phyloP scores from a whole-genome alignment of 352 stramenopile genomes.

The Globisporangium yorkense region DNA sequence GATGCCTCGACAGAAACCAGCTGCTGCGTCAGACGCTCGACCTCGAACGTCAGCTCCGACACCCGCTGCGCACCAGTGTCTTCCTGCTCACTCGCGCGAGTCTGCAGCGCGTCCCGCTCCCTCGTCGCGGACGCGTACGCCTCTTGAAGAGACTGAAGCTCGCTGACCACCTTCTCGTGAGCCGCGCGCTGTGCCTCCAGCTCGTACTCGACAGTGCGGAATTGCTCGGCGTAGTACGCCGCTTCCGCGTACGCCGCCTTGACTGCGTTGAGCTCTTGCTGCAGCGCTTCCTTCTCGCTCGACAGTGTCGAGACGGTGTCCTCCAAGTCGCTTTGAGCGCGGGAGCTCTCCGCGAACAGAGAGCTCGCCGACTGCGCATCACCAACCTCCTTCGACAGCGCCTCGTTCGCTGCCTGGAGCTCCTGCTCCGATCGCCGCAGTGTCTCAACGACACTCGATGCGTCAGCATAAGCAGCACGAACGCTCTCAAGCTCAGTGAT shows the following conservation, averaged over 20 bases:
- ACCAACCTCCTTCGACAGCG: slow-evolving; percentile 24
- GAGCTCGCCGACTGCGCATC: slow-evolving; percentile 23
- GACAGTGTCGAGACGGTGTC: slow-evolving; percentile 8
- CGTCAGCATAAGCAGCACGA: slow-evolving; percentile 2
- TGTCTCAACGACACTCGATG: background rate
- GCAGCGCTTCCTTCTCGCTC: slow-evolving; percentile 14
- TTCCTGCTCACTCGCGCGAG: background rate
- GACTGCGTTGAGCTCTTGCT: slow-evolving; percentile 34
- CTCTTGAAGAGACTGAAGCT: slow-evolving; percentile 3
- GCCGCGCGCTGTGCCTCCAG: slow-evolving; percentile 13
- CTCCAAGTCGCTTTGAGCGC: slow-evolving; percentile 10
- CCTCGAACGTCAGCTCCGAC: slow-evolving; percentile 2
- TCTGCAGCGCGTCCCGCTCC: slow-evolving; percentile 2
- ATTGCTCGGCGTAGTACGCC: slow-evolving; percentile 31
- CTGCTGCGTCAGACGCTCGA: slow-evolving; percentile 9
- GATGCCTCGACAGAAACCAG: background rate
- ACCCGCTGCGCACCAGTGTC: slow-evolving; percentile 3
- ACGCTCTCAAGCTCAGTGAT: slow-evolving; percentile 18
- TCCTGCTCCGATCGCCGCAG: slow-evolving; percentile 29
- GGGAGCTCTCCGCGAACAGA: slow-evolving; percentile 11
- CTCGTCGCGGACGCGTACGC: background rate
- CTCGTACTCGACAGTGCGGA: slow-evolving; percentile 17
- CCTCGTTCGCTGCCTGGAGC: slow-evolving; percentile 21
- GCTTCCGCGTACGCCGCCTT: slow-evolving; percentile 23
- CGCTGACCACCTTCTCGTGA: slow-evolving; percentile 10